phyloP scores from a whole-genome alignment of 225 moss, liverwort and hornwort species.

The Antitrichia curtipendula region DNA sequence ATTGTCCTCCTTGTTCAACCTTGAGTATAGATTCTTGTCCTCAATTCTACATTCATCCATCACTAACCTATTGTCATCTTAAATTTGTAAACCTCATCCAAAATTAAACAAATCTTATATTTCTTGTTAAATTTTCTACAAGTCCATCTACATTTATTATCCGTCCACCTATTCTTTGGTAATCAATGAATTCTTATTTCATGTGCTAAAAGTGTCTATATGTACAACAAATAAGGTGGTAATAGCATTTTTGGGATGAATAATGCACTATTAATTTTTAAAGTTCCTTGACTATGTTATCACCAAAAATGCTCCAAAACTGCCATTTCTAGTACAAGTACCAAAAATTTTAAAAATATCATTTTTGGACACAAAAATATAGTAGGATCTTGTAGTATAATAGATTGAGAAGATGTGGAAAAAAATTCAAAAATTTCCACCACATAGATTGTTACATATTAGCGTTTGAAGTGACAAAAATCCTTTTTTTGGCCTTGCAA shows the following conservation, averaged over 20 bases:
- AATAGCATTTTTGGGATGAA: background rate
- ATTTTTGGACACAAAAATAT: too few species aligned
- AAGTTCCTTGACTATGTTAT: too few species aligned
- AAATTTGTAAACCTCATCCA: background rate
- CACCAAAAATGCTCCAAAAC: too few species aligned
- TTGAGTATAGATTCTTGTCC: too few species aligned
- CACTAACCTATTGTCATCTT: background rate
- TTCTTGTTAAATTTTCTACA: background rate
- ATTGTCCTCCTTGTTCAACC: background rate
- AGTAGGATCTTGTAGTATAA: too few species aligned
- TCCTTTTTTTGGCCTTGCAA: too few species aligned
- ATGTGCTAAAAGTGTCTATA: accelerated
- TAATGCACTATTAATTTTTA: accelerated
- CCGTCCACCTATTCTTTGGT: accelerated
- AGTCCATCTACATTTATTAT: background rate
- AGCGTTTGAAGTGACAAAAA: too few species aligned
- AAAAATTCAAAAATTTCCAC: too few species aligned
- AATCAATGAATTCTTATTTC: background rate
- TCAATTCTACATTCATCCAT: background rate
- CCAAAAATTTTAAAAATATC: too few species aligned
- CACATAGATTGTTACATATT: too few species aligned
- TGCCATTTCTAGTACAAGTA: too few species aligned
- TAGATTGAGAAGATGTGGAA: too few species aligned
- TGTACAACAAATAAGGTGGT: background rate
- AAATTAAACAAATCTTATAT: background rate